Evolutionary conservation across 345 rosid genomes (phyloP).

Genomic region (Pugionium cornutum): DNA sequence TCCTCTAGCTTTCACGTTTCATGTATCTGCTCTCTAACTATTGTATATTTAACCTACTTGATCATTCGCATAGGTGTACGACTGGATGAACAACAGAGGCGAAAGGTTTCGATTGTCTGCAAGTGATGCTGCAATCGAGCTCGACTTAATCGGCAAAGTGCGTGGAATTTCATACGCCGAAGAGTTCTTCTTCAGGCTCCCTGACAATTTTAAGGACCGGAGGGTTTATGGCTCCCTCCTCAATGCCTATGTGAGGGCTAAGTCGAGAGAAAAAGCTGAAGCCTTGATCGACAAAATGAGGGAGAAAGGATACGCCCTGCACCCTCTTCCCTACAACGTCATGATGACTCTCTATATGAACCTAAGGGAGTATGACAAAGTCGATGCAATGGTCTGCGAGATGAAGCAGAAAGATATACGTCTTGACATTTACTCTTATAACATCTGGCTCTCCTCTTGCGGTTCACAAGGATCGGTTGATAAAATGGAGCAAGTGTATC

Average conservation of each 20-base stretch:
- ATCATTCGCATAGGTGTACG: conserved; percentile 53
- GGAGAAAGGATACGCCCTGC: conserved; percentile 57
- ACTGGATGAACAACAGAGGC: conserved; percentile 83
- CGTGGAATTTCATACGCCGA: conserved; percentile 74
- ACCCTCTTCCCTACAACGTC: conserved; percentile 84
- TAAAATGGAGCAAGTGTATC: conserved; percentile 75
- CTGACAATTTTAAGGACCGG: conserved; percentile 68
- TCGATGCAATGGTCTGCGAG: conserved; percentile 66
- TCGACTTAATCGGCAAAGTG: conserved; percentile 85
- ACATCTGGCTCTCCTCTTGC: conserved; percentile 88
- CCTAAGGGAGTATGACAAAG: conserved; percentile 68
- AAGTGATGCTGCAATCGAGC: conserved; percentile 93
- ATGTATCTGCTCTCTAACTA: neutral
- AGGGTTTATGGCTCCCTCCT: conserved; percentile 82
- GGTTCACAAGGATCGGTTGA: conserved; percentile 68
- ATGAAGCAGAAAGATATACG: conserved; percentile 71
- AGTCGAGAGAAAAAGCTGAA: conserved; percentile 71
- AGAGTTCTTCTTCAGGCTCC: conserved; percentile 56
- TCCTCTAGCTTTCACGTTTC: neutral
- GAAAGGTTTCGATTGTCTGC: conserved; percentile 69
- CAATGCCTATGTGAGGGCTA: conserved; percentile 69
- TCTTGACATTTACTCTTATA: conserved; percentile 82
- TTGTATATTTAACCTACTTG: conserved; percentile 2
- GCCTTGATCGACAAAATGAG: conserved; percentile 63
- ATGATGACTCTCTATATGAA: conserved; percentile 98